A percentile compares a stretch with the other conserved stretches of the same genome.
Conservation (phyloP, 108 stramenopile species). For the Fistulifera solaris region DNA sequence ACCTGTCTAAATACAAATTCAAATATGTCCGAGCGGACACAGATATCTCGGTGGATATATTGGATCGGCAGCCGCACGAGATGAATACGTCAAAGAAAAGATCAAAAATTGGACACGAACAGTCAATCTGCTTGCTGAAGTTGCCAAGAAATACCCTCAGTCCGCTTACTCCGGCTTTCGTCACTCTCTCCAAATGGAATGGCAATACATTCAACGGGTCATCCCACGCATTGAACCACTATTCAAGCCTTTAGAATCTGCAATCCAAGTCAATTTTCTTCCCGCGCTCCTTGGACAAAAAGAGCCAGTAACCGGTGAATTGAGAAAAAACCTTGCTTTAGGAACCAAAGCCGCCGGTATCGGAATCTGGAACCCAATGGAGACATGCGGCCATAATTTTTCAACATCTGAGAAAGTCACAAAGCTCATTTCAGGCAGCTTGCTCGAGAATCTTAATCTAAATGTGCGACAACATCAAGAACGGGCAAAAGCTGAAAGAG, state of each 20-base stretch:
- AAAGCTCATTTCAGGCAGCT: too few relatives aligned
- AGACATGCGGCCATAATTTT: background rate
- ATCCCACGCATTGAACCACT: too few relatives aligned
- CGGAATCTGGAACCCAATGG: background rate
- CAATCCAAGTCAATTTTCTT: too few relatives aligned
- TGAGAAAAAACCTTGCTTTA: too few relatives aligned
- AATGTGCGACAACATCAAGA: background rate
- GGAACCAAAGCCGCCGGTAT: background rate
- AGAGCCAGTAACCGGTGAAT: too few relatives aligned
- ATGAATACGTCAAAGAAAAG: conserved; percentile 5
- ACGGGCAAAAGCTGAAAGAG: too few relatives aligned
- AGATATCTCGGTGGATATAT: conserved; percentile 10
- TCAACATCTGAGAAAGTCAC: too few relatives aligned
- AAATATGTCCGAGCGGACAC: background rate
- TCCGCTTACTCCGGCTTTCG: conserved; percentile 10
- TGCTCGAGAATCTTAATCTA: background rate
- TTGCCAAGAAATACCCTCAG: conserved; percentile 14
- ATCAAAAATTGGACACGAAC: conserved; percentile 8
- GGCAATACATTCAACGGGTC: conserved; percentile 10
- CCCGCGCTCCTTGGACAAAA: too few relatives aligned
- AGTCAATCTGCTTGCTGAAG: conserved; percentile 3
- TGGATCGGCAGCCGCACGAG: background rate
- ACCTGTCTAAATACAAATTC: conserved; percentile 3
- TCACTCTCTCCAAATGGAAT: conserved; percentile 15
- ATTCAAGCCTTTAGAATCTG: too few relatives aligned